phyloP scores from a whole-genome alignment of 768 basidiomycete species.

The Gymnopilus dilepis region DNA sequence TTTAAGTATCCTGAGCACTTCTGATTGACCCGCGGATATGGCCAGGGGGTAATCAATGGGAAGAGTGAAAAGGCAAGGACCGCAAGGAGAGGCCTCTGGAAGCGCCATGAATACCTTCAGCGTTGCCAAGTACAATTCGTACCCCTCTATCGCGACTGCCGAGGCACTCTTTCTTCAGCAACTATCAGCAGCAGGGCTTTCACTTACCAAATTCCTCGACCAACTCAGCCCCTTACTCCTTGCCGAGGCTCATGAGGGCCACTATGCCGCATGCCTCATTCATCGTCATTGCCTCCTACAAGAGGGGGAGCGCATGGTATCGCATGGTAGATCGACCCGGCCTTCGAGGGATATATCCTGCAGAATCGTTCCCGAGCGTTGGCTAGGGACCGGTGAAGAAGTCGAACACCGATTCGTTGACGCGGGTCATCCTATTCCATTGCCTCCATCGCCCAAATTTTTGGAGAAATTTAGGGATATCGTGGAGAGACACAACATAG shows the following conservation, averaged over 20 bases:
- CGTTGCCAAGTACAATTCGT: not conserved
- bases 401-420: not conserved
- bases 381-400: not conserved
- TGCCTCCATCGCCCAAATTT: not conserved
- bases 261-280: not conserved
- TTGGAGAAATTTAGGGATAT: not conserved
- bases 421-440: not conserved
- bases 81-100: too few species aligned
- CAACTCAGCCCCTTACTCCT: not conserved
- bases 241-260: not conserved
- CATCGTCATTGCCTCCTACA: not conserved
- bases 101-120: not conserved
- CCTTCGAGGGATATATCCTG: not conserved
- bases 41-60: too few species aligned
- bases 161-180: not conserved
- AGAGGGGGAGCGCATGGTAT: not conserved
- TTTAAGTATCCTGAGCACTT: too few species aligned
- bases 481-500: not conserved
- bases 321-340: not conserved
- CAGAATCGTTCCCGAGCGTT: not conserved
- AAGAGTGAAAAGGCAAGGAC: too few species aligned
- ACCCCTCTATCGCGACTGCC: not conserved
- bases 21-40: too few species aligned
- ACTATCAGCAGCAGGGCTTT: not conserved
- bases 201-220: not conserved